Conservation (phyloP, 352 stramenopile genomes). For the Phytophthora hybrid region DNA sequence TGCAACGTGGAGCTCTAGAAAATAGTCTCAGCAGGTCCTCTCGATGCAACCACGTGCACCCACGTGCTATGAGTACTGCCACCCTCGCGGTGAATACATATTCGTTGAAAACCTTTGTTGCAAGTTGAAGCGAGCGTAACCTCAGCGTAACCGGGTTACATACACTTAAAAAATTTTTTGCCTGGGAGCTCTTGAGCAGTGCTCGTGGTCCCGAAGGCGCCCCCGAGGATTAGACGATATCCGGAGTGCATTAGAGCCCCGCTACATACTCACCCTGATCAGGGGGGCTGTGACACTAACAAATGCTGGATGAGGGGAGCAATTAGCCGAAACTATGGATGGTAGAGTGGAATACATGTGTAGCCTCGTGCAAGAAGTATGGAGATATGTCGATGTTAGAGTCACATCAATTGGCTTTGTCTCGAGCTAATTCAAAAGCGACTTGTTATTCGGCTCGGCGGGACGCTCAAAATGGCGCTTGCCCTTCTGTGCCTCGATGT, state of each 20-base stretch:
- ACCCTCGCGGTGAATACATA: neutral
- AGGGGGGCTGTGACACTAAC: slow-evolving; percentile 42
- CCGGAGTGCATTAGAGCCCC: slow-evolving; percentile 56
- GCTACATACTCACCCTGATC: slow-evolving; percentile 46
- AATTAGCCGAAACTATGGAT: neutral
- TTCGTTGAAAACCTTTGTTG: no score
- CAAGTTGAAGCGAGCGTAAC: slow-evolving; percentile 1
- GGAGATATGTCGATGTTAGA: no score
- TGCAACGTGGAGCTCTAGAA: no score
- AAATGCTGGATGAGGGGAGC: slow-evolving; percentile 37
- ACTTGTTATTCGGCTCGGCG: slow-evolving; percentile 6
- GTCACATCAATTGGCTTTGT: neutral
- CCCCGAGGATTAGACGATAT: slow-evolving; percentile 50
- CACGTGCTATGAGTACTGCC: neutral
- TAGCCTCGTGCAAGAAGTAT: neutral
- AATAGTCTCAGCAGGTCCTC: no score
- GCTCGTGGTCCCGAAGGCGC: neutral
- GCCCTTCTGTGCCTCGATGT: slow-evolving; percentile 70
- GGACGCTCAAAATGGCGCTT: slow-evolving; percentile 59
- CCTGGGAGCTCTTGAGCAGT: neutral
- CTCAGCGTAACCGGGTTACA: neutral
- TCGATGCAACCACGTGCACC: no score
- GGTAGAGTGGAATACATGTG: neutral
- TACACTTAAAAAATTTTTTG: neutral
- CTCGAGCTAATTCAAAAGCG: neutral